These are phyloP conservation scores for Saccharomyces hybrid DNA, from an alignment of 1,139 yeast species.

Conservation along the genomic window DNA sequence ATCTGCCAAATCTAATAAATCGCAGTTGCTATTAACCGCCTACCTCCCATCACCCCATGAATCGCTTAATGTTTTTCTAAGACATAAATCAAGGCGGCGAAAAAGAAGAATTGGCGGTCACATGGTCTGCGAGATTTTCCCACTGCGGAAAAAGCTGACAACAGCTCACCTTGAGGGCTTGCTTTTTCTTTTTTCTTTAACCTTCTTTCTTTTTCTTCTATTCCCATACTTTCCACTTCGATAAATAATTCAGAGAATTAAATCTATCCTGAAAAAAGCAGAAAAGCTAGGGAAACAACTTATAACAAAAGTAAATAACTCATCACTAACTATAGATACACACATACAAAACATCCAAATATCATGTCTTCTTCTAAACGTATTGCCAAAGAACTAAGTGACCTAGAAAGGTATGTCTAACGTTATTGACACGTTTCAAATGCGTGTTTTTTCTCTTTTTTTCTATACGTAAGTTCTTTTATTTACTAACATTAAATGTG, in stretches of 20 bases:
- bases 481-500: not conserved
- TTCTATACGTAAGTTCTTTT: slow-evolving; percentile 1
- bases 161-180: not conserved
- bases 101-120: not conserved
- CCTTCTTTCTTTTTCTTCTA: not conserved
- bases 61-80: not conserved
- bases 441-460: not conserved
- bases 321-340: not conserved
- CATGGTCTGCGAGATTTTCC: not conserved
- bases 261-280: not conserved
- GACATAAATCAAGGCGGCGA: not conserved
- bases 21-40: not conserved
- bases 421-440: not conserved
- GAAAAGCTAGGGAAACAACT: not conserved
- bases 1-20: not conserved
- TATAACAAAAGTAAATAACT: not conserved
- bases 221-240: not conserved
- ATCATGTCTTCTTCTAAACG: slow-evolving; percentile 82
- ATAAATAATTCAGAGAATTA: not conserved
- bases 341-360: not conserved
- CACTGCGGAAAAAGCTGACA: not conserved
- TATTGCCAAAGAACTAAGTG: slow-evolving; percentile 91
- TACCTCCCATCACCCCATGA: not conserved
- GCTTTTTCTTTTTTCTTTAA: not conserved
- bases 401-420: slow-evolving; percentile 77